A percentile compares a stretch with the other conserved stretches of the same genome.
Conservation (phyloP, 805 yeast species). For the Wickerhamomyces rabaulensis region DNA sequence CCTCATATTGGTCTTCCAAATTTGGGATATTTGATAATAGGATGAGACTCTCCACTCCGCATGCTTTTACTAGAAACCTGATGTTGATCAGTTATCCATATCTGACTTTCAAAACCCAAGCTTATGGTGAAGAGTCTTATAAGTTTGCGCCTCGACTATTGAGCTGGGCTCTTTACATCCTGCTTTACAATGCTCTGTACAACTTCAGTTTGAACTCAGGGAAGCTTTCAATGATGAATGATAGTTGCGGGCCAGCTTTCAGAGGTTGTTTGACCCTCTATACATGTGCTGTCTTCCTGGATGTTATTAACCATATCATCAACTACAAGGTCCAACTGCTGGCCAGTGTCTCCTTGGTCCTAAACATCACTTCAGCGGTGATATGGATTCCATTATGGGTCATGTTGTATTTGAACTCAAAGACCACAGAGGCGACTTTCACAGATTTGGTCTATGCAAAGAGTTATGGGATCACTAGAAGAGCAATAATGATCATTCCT, state of each 20-base stretch:
- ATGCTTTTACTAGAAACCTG: not conserved
- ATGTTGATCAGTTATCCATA: not conserved
- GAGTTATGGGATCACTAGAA: not conserved
- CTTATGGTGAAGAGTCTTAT: not conserved
- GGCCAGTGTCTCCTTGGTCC: not conserved
- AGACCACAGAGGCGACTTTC: not conserved
- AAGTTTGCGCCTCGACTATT: not conserved
- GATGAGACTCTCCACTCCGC: not conserved
- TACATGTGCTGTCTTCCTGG: not conserved
- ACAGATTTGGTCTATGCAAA: not conserved
- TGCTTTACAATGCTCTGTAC: not conserved
- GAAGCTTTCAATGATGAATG: not conserved
- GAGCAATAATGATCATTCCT: not conserved
- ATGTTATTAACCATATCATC: not conserved
- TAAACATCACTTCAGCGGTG: not conserved
- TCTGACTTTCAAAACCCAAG: not conserved
- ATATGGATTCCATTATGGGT: not conserved
- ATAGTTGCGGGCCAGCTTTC: not conserved
- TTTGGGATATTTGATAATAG: not conserved
- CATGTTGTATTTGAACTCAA: not conserved
- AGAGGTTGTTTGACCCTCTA: not conserved
- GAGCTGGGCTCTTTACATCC: not conserved
- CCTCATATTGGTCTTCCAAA: not conserved
- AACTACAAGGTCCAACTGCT: not conserved
- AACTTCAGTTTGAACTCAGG: not conserved